Conservation (phyloP, 1,139 yeast genomes). For the Scheffersomyces insectosa region DNA sequence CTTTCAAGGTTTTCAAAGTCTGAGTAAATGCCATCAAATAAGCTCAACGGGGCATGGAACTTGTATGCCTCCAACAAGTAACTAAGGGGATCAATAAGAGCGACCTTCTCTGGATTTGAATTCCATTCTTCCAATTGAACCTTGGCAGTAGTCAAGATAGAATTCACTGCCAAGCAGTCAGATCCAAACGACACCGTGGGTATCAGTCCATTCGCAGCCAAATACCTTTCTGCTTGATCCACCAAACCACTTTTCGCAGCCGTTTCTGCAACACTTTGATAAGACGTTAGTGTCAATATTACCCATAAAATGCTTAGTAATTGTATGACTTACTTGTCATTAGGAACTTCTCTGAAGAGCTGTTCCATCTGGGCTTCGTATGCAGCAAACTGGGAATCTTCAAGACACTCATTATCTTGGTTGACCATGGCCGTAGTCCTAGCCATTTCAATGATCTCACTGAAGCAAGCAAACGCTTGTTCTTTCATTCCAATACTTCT, state of each 20-base stretch:
- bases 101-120: background rate
- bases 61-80: constrained; percentile 16
- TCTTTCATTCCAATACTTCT: constrained; percentile 15
- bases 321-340: constrained; percentile 1
- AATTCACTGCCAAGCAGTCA: constrained; percentile 5
- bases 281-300: background rate
- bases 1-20: constrained; percentile 1
- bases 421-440: constrained; percentile 4
- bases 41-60: constrained; percentile 21
- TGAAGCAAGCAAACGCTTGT: constrained; percentile 10
- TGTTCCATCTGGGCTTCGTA: background rate
- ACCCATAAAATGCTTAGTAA: background rate
- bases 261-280: background rate
- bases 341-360: background rate
- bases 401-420: background rate
- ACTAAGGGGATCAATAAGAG: constrained; percentile 3
- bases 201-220: constrained; percentile 8
- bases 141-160: constrained; percentile 1
- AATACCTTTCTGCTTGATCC: constrained; percentile 20
- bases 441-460: constrained; percentile 13
- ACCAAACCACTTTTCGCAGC: background rate
- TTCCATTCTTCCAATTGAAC: background rate
- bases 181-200: constrained; percentile 6
- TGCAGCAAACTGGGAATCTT: background rate
- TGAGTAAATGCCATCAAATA: constrained; percentile 13